A percentile compares a stretch with the other conserved stretches of the same genome.
These are phyloP conservation scores for Kwoniella pini DNA, from an alignment of 768 basidiomycete species.

Conservation along the genomic window DNA sequence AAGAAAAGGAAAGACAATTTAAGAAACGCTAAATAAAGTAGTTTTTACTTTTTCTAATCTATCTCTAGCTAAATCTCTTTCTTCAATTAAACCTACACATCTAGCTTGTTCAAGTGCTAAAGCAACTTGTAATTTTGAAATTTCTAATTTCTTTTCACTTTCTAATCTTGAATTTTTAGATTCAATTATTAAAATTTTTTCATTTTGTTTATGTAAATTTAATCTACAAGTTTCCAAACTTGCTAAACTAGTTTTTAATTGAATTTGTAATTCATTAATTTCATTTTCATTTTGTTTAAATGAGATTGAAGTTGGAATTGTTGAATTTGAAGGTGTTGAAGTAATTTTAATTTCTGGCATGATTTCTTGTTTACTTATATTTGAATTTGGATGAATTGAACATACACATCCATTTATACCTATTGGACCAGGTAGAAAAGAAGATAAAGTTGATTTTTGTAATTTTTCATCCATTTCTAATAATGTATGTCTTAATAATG, in stretches of 20 bases:
- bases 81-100: constrained; percentile 32
- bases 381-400: constrained; percentile 20
- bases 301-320: constrained; percentile 14
- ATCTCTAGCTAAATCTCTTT: constrained; percentile 41
- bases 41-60: constrained; percentile 47
- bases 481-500: constrained; percentile 39
- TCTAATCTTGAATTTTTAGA: constrained; percentile 22
- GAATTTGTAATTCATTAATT: constrained; percentile 34
- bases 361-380: no score
- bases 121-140: constrained; percentile 35
- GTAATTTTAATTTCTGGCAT: constrained; percentile 40
- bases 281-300: constrained; percentile 1
- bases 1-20: no score
- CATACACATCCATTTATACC: constrained; percentile 24
- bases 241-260: constrained; percentile 33
- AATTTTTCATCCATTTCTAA: constrained; percentile 49
- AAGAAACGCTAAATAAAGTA: constrained; percentile 38
- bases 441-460: constrained; percentile 17
- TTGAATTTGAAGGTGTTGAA: constrained; percentile 29
- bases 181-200: constrained; percentile 29
- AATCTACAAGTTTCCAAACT: constrained; percentile 29
- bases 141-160: constrained; percentile 23
- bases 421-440: constrained; percentile 18
- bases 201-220: constrained; percentile 21
- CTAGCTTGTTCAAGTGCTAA: constrained; percentile 40